Evolutionary conservation across 2,329 filamentous ascomycete species (phyloP).

Genomic region (Sarocladiaceae sp.): DNA sequence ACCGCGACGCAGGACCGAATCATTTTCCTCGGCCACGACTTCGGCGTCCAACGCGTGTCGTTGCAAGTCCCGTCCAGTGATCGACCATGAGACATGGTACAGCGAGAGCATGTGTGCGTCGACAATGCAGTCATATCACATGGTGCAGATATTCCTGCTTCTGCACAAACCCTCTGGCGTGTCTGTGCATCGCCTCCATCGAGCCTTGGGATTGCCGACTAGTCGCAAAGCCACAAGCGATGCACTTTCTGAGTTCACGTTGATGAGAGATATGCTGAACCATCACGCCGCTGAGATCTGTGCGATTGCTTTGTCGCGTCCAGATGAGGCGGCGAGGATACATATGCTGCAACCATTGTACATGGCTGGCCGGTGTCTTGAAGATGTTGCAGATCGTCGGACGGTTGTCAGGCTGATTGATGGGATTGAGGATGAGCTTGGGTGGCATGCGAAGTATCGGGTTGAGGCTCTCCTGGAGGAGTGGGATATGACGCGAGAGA

Average conservation of each 20-base stretch:
- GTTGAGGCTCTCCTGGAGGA: constrained; percentile 1
- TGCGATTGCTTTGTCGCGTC: background rate
- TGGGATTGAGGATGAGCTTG: constrained; percentile 1
- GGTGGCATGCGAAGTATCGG: constrained; percentile 2
- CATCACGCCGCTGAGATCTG: constrained; percentile 1
- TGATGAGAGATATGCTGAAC: constrained; percentile 1
- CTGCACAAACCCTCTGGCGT: constrained; percentile 47
- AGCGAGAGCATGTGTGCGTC: constrained; percentile 59
- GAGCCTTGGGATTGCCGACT: background rate
- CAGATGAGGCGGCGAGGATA: background rate
- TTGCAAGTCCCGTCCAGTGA: background rate
- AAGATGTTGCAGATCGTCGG: background rate
- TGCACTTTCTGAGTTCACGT: background rate
- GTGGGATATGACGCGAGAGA: background rate
- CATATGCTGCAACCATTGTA: constrained; percentile 4
- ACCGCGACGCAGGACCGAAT: background rate
- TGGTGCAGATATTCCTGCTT: constrained; percentile 57
- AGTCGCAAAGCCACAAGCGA: background rate
- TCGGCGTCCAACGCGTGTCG: background rate
- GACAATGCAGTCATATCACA: constrained; percentile 63
- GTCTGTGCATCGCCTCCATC: background rate
- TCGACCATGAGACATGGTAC: constrained; percentile 43
- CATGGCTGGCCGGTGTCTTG: constrained; percentile 2
- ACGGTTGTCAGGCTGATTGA: background rate
- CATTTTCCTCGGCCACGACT: background rate